These are phyloP conservation scores for Escallonia herrerae DNA, from an alignment of 129 eudicot genomes.

Conservation along the genomic window DNA sequence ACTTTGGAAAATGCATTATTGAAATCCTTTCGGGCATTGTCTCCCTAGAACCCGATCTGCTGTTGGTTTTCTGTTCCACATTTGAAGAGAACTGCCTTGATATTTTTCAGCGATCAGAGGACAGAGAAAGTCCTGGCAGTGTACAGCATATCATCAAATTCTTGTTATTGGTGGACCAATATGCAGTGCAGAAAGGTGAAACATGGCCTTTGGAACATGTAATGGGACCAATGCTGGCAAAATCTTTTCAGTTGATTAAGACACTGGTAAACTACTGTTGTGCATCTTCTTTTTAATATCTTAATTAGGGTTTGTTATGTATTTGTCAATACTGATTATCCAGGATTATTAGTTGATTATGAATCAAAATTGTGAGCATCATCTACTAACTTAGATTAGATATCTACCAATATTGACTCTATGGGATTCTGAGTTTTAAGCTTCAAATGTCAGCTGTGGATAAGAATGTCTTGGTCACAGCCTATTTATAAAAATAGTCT, in stretches of 20 bases:
- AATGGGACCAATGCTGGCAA: constrained; percentile 65
- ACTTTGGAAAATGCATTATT: constrained; percentile 67
- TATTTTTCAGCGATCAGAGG: constrained; percentile 38
- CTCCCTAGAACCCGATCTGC: constrained; percentile 39
- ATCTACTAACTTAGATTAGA: no score
- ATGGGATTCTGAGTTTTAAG: no score
- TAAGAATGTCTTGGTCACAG: no score
- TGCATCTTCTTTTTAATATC: not conserved
- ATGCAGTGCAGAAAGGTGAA: constrained; percentile 70
- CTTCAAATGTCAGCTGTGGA: no score
- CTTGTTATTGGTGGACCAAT: constrained; percentile 44
- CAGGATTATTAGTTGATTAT: no score
- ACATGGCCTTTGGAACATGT: constrained; percentile 66
- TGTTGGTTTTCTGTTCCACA: constrained; percentile 38
- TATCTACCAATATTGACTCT: no score
- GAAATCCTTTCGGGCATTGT: constrained; percentile 59
- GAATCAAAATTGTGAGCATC: no score
- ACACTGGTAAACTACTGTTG: constrained; percentile 55
- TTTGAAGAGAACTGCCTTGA: constrained; percentile 65
- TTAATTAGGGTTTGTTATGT: no score
- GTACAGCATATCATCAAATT: constrained; percentile 42
- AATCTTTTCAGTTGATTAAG: constrained; percentile 51
- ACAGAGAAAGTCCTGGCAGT: constrained; percentile 22
- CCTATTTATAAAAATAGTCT: no score
- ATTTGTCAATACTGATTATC: no score